These are phyloP conservation scores for Hypoxylon sp. DNA, from an alignment of 2,329 filamentous ascomycete species.

Conservation along the genomic window DNA sequence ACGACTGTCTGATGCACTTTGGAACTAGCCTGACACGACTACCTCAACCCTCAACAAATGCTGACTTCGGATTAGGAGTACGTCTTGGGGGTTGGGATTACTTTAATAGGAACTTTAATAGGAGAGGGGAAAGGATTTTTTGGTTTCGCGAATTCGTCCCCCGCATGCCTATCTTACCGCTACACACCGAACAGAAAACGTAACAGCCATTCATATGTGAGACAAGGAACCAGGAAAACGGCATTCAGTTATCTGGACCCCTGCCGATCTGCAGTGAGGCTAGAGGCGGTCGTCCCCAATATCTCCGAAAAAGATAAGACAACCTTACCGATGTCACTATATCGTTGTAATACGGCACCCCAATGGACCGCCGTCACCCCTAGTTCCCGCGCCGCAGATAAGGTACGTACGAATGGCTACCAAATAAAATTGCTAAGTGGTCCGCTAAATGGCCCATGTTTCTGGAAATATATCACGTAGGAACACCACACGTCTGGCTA, in stretches of 20 bases:
- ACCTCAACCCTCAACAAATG: constrained; percentile 1
- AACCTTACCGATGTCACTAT: not conserved
- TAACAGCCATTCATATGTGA: constrained; percentile 28
- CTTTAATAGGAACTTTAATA: not conserved
- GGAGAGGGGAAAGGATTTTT: not conserved
- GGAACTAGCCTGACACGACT: not conserved
- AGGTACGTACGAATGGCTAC: not conserved
- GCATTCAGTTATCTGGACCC: constrained; percentile 30
- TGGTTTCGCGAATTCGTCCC: constrained; percentile 11
- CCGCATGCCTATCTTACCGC: constrained; percentile 13
- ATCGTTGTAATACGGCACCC: not conserved
- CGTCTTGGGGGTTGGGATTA: too few relatives aligned
- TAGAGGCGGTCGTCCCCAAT: constrained; percentile 11
- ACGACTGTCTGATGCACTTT: not conserved
- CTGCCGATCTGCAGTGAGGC: constrained; percentile 35
- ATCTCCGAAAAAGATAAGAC: constrained; percentile 31
- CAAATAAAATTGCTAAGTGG: not conserved
- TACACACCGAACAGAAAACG: constrained; percentile 15
- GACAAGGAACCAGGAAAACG: constrained; percentile 3
- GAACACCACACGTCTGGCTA: too few relatives aligned
- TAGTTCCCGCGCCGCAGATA: not conserved
- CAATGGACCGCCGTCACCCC: too few relatives aligned
- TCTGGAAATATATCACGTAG: not conserved
- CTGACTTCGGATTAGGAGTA: not conserved
- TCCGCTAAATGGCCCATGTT: not conserved